Evolutionary conservation across 2,329 filamentous ascomycete genomes (phyloP), one percentile per base, ranked within the genome.

Genomic region (Ambrosiella beaveri): DNA sequence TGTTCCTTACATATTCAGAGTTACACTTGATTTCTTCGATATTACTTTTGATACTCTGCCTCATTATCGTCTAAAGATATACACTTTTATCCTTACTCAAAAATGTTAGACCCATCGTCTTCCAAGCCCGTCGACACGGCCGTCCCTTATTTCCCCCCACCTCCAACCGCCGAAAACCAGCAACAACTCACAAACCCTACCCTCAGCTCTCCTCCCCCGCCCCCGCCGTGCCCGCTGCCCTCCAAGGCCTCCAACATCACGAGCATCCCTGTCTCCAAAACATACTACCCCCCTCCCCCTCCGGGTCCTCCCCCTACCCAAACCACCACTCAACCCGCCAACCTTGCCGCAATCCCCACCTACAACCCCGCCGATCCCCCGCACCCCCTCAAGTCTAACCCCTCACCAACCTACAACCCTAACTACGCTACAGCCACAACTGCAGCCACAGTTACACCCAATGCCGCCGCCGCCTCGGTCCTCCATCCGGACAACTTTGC

Each of bases 61-160:
- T 27, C 27, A 27, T 27, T 27, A 27, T 27, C 27, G 3, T 27
- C 27, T 27, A 27, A 27, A 27, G 27, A 27, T 27, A 27, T 27
- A 27, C 5, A 27, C 27, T 27, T 27, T 27, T 27, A 27, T 27
- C 27, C 3, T 27, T 27, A 27, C 40, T n/a, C n/a, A n/a, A 53
- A 15, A n/a, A 59, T 59, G 58, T 57, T 54, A 40, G 19, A 57
- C 37, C 36, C 54, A n/a, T 15, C 54, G 5, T 44, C 54, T 41
- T 7, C 54, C 4, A 59, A 59, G 38, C 54, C 58, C 13, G 58
- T 54, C 13, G 58, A 59, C n/a, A 47, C 54, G 36, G 54, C 47
- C 39, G 54, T 57, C n/a, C 47, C 54, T 40, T 59, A 57, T 52
- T 62, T 61, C 47, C 61, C 62, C 57, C 61, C 57, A 3, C 59